A percentile compares a stretch with the other conserved stretches of the same genome.
Evolutionary conservation across 495 filamentous ascomycete species (phyloP).

Genomic region (Penicillium egyptiacum): DNA sequence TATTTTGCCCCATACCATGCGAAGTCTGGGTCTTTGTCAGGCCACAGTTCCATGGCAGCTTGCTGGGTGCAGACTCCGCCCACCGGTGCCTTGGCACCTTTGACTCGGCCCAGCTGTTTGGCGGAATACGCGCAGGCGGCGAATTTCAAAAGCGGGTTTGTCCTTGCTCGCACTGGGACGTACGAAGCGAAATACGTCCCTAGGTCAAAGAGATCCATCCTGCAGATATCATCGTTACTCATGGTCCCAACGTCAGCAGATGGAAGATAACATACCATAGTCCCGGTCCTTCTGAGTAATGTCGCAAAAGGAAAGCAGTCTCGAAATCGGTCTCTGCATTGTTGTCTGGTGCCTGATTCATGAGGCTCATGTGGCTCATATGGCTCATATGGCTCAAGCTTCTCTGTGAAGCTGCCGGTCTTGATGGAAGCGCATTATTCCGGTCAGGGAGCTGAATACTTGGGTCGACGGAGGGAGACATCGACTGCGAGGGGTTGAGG

Average conservation of each 20-base stretch:
- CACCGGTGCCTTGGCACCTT: slow-evolving; percentile 49
- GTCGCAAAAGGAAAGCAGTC: slow-evolving; percentile 58
- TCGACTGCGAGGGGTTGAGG: slow-evolving; percentile 53
- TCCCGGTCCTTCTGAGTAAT: slow-evolving; percentile 61
- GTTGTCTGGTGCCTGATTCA: slow-evolving; percentile 25
- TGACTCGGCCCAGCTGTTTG: slow-evolving; percentile 59
- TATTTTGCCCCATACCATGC: slow-evolving; percentile 58
- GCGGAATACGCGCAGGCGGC: slow-evolving; percentile 62
- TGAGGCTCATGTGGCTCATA: slow-evolving; percentile 5
- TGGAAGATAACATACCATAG: slow-evolving; percentile 46
- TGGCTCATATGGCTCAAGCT: slow-evolving; percentile 18
- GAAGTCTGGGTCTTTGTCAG: slow-evolving; percentile 52
- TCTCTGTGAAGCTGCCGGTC: slow-evolving; percentile 23
- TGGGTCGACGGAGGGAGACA: slow-evolving; percentile 51
- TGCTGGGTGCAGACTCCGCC: slow-evolving; percentile 49
- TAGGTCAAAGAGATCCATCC: slow-evolving; percentile 67
- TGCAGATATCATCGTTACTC: slow-evolving; percentile 27
- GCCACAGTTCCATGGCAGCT: slow-evolving; percentile 54
- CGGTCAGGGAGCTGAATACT: slow-evolving; percentile 38
- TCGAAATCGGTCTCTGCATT: slow-evolving; percentile 54
- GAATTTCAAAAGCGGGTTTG: slow-evolving; percentile 58
- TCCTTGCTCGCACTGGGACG: slow-evolving; percentile 56
- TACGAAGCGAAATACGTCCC: slow-evolving; percentile 59
- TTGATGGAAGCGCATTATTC: slow-evolving; percentile 32
- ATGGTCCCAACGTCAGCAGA: not conserved